Evolutionary conservation across 2,329 filamentous ascomycete genomes (phyloP), one percentile per base, ranked within the genome.

Genomic region (Ophiostoma sp.): DNA sequence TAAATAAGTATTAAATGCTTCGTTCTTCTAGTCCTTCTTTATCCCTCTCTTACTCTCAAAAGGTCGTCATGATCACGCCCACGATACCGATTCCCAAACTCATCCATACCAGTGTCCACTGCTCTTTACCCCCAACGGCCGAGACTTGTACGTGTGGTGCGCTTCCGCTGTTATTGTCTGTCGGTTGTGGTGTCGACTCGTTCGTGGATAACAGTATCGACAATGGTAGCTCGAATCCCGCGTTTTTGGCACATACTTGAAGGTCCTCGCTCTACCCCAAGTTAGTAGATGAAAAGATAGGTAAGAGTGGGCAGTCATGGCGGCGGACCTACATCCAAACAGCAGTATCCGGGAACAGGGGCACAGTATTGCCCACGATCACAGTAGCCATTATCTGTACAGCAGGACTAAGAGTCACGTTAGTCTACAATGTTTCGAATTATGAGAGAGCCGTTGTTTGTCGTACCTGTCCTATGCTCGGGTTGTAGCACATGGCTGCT

Each of bases 301-400:
- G 9, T 12, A 15, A 61, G 7, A 63, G 6, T 8, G 11, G 52
- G 4, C 8, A n/a, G 36, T 63, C 19, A 6, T 9, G 3, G 82
- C 48, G 25, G 8, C 11, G 19, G 31, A 73, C 80, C 48, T 79
- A 83, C 81, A 66, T 82, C 79, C 3, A 78, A 70, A 71, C 82
- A 83, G 72, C 82, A 83, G 73, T 79, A 82, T 2, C 81, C 82
- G 1, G 80, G 78, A 6, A 82, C 79, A 0, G 82, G 82, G 7
- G 82, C 82, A 70, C 82, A 83, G 74, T 80, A 82, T 42, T 79
- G 79, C 7, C 81, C 81, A 11, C 73, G 72, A 2, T 78, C 77
- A 72, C 82, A 83, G 76, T 79, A 83, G 1, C 81, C 81, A 48
- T 77, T 78, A 55, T 83, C 82, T 22, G 75, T 50, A 71, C 82